phyloP scores from a whole-genome alignment of 2,329 filamentous ascomycete species.

The Verticillium alfalfae region DNA sequence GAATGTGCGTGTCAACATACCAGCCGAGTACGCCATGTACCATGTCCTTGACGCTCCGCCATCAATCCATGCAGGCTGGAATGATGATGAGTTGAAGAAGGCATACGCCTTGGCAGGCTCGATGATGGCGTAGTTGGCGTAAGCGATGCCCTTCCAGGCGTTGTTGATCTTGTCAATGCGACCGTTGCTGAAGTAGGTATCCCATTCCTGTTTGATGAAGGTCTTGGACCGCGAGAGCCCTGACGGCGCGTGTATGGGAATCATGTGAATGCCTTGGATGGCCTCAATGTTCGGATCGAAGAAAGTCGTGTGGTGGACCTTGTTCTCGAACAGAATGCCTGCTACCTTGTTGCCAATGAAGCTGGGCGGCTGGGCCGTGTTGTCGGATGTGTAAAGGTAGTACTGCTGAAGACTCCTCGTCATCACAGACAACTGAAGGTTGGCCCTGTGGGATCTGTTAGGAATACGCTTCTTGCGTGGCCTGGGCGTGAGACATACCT shows the following conservation, averaged over 20 bases:
- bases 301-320: slow-evolving; percentile 78
- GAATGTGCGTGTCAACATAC: slow-evolving; percentile 38
- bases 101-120: slow-evolving; percentile 64
- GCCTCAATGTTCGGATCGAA: slow-evolving; percentile 61
- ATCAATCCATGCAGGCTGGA: slow-evolving; percentile 65
- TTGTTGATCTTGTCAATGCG: slow-evolving; percentile 60
- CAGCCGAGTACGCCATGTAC: slow-evolving; percentile 75
- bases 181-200: slow-evolving; percentile 64
- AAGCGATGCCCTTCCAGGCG: slow-evolving; percentile 82
- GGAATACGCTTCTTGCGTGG: background rate
- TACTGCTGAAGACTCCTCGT: slow-evolving; percentile 64
- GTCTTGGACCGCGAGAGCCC: slow-evolving; percentile 52
- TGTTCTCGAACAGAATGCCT: slow-evolving; percentile 73
- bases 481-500: slow-evolving; percentile 25
- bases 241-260: slow-evolving; percentile 59
- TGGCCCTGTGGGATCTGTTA: slow-evolving; percentile 37
- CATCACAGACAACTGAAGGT: slow-evolving; percentile 70
- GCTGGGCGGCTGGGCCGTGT: slow-evolving; percentile 55
- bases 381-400: slow-evolving; percentile 63
- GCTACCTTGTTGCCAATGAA: slow-evolving; percentile 54
- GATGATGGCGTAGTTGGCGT: slow-evolving; percentile 73
- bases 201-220: slow-evolving; percentile 73
- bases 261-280: slow-evolving; percentile 67
- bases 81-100: slow-evolving; percentile 65
- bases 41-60: slow-evolving; percentile 78